Base-by-base conservation (phyloP, 2,329 filamentous ascomycete genomes). In the Lomentospora prolificans region DNA sequence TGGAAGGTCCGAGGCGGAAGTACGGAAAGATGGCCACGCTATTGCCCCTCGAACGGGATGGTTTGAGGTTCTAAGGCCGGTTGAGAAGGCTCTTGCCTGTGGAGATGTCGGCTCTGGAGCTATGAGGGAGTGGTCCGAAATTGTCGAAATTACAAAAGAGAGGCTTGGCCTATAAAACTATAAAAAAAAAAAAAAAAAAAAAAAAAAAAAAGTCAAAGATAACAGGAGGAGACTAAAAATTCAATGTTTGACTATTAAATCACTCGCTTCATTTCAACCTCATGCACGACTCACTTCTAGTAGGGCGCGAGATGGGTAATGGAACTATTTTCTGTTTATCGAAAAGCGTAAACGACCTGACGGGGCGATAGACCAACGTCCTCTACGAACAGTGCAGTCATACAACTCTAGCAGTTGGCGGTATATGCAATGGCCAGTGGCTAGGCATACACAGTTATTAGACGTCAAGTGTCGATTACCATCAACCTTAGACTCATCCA, bases 61-160 rank as follows among this genome's bases (percentile, higher is more conserved):
- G 86, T 79, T 94, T 60, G 84, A 89, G 64, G 81, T 95, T 17
- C 65, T 95, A 59, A 70, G 74, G 53, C 89, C 91, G 0, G 78
- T 87, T 62, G 79, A 86, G 63, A 96, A 95, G 73, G 75, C 76
- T 10, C 72, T 96, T 56, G 91, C 90, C 0, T 96, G 91, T 70
- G 90, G 90, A 12, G 91, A 96, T 70, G 78, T 85, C 2, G 90
- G 90, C 0, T 78, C 81, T 41, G 90, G 90, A 3, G 90, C 83
- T 1, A 96, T 96, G 91, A 81, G 79, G 65, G 82, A 89, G 54
- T 95, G 89, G 88, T 79, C 73, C 57, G 78, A 85, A 57, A 87
- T 96, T 66, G 88, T 94, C 8, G 66, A 67, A 8, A 72, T 80
- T 1, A 79, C 91, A 53, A 81, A 87, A 65, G 66, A 76, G 28